Percentiles rank a stretch among this genome's conserved stretches.
phyloP scores from a whole-genome alignment of 202 grass and related monocot genomes.

The Carex arenaria region DNA sequence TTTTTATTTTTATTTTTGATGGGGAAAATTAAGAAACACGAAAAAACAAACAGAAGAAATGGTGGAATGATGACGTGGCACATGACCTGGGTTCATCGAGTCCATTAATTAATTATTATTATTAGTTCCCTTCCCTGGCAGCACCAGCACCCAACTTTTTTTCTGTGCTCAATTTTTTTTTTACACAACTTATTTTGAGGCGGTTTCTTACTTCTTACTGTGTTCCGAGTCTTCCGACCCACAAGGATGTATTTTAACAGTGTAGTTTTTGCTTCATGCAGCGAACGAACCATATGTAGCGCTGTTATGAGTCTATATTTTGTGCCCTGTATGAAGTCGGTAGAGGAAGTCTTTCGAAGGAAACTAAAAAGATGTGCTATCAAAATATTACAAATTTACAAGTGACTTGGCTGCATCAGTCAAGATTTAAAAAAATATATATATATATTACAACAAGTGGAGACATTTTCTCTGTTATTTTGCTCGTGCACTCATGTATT shows the following conservation, averaged over 20 bases:
- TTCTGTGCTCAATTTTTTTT: not conserved
- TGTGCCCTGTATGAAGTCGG: too few species aligned
- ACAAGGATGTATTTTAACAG: not conserved
- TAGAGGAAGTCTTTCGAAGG: too few species aligned
- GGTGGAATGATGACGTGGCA: not conserved
- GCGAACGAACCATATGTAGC: too few species aligned
- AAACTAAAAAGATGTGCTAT: too few species aligned
- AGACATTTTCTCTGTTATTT: too few species aligned
- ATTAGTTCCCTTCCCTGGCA: not conserved
- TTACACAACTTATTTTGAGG: not conserved
- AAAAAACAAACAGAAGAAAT: not conserved
- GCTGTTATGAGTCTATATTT: too few species aligned
- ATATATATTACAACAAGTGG: too few species aligned
- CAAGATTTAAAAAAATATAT: too few species aligned
- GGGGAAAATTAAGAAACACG: not conserved
- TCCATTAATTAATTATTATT: not conserved
- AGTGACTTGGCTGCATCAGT: too few species aligned
- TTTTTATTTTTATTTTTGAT: not conserved
- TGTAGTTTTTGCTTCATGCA: too few species aligned
- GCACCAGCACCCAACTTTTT: not conserved
- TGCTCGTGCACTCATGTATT: too few species aligned
- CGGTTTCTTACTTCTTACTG: not conserved
- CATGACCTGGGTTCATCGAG: not conserved
- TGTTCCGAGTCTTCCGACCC: not conserved
- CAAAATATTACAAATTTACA: too few species aligned